Base-by-base conservation (phyloP, 1,284 basidiomycete species). In the Cryptococcus floricola region DNA sequence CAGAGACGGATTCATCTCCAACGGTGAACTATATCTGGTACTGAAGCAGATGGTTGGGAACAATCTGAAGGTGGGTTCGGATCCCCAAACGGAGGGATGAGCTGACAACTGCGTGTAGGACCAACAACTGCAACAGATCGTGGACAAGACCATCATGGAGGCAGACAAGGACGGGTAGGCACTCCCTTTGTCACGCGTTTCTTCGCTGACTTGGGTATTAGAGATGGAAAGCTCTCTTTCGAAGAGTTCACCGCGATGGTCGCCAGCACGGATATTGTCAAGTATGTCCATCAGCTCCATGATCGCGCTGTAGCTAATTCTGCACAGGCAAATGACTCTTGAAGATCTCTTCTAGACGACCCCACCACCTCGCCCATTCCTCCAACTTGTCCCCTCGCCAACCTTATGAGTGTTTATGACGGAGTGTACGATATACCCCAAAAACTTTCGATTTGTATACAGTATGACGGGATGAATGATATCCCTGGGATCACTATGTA, bases 11-110 rank as follows among this genome's bases (percentile, higher is more conserved):
- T 95, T 80, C 77, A 98, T 98, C 73, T 96, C 92, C n/a, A 98
- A 98, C 72, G 96, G 95, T 56, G 95, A 98, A 78, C 83, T 98
- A 47, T 98, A 98, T 80, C 80, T 99, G 51, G 95, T 99, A 41
- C 81, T 99, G 62, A 99, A 98, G 82, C 98, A 98, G 91, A 99
- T 99, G 95, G 96, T 98, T 45, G 95, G 95, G 38, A 98, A 91
- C 77, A 98, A 98, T 77, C 80, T 98, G 69, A 98, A 98, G 82
- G 89, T 90, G 51, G 52, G 78, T 58, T 28, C 23, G n/a, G 23
- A 23, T 46, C n/a, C 12, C 45, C 42, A 53, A 34, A 25, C 4
- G 4, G 3, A 6, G 28, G 18, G 37, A 27, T 60, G 1, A 46
- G 49, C 34, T 28, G 14, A 5, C 9, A 14, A 14, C 43, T 48